Evolutionary conservation across 345 rosid species (phyloP), one percentile per base, ranked within the genome.

Genomic region (Eucalyptus pauciflora): DNA sequence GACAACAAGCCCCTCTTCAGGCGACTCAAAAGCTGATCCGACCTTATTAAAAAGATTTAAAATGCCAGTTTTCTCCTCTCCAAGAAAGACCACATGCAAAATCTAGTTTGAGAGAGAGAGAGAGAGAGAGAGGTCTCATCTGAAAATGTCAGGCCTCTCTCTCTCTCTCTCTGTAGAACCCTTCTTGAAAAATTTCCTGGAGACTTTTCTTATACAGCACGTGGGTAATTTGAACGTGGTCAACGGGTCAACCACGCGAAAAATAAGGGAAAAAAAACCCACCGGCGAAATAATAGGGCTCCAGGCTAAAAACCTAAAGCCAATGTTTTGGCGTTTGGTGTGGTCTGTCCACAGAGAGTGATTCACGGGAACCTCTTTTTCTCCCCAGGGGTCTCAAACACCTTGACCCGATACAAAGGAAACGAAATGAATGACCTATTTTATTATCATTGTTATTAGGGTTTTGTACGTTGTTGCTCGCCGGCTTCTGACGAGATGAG

Each of bases 181-280:
- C 80, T 6, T 10, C 41, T 50, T 24, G 13, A 54, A 37, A 50
- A 25, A 15, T 17, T 13, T 37, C 17, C 16, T 13, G 29, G 83
- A 83, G 71, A 20, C 86, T 27, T 25, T 45, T 43, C 50, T 14
- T 46, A 41, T 58, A 67, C 85, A 58, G 43, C 31, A 56, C 49
- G 89, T 88, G 89, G 87, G 79, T 48, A 51, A 43, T 33, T 83
- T 56, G 54, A 87, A 83, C 89, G 86, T 46, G 87, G 89, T 83
- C 90, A 87, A 89, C 16, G 37, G 89, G 86, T 89, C 86, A 88
- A 52, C 89, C 92, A 48, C 88, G 90, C 87, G 85, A 90, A 89
- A 89, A 87, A 71, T 27, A 50, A 43, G 18, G 69, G 52, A 41
- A 12, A 31, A 31, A 52, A 86, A 85, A 33, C 90, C 91, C 89